Evolutionary conservation across 495 filamentous ascomycete genomes (phyloP).

Genomic region (Neurospora sp.): DNA sequence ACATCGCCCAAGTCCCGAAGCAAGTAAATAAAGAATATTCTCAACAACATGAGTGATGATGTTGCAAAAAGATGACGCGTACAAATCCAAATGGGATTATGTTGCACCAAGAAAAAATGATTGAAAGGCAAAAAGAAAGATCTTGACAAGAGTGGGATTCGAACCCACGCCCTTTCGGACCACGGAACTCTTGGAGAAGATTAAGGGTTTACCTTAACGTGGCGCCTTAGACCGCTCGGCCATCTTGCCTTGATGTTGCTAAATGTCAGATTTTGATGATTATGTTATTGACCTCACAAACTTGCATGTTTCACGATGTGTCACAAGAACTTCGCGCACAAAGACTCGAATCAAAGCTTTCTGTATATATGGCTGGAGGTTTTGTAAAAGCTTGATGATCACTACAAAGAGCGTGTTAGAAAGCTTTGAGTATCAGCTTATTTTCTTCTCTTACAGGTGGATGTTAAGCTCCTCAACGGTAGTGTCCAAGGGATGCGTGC

Average conservation of each 20-base stretch:
- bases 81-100: neutral
- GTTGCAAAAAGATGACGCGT: neutral
- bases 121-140: neutral
- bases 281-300: neutral
- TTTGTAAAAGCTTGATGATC: neutral
- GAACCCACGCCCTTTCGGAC: constrained; percentile 29
- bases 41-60: neutral
- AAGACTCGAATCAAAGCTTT: neutral
- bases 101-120: accelerated
- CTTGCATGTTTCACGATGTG: neutral
- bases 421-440: accelerated
- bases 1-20: neutral
- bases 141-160: constrained; percentile 24
- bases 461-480: neutral
- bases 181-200: constrained; percentile 1
- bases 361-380: too few species aligned
- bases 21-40: neutral
- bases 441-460: neutral
- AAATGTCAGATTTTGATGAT: accelerated
- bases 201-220: neutral
- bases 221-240: neutral
- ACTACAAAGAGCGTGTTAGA: neutral
- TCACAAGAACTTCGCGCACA: neutral
- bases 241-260: neutral
- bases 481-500: neutral